Base-by-base conservation (phyloP, 257 asterid species). In the Penstemon newberryi region DNA sequence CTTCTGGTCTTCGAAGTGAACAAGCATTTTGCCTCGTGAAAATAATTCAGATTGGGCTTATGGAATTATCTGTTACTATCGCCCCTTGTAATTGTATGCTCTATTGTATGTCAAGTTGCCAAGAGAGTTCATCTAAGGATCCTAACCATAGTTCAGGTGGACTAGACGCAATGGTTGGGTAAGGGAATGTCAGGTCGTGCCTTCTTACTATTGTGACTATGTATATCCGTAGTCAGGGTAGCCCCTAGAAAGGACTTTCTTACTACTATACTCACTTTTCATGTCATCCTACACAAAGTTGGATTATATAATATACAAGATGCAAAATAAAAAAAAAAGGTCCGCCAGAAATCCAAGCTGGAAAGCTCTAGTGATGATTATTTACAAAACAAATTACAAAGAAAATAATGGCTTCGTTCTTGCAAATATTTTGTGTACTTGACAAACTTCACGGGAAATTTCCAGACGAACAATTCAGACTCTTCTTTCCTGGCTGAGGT, bases 271-370 rank as follows among this genome's bases (percentile, higher is more conserved):
- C 33, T 1, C 33, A 25, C 33, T 25, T 25, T 25, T 0, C 33
- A 25, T 2, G 33, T 25, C 33, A 25, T 25, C 33, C 33, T 25
- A 1, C 33, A 25, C 33, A 25, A 25, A 25, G 33, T 25, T 25
- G 33, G 33, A 25, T 25, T 25, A 25, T 25, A 25, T 25, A 25
- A 25, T 25, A 25, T 25, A 25, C 33, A 25, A 25, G 33, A 25
- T 25, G 25, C 39, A 59, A 10, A 45, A 53, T 58, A 65, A 55
- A 44, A 54, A 7, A 5, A 67, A 41, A 56, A 15, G 64, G 33
- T 25, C 36, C 65, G 47, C 49, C 12, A 56, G 60, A 70, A 47
- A 43, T 65, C 55, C 69, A 49, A 65, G 55, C 58, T 40, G 61
- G 70, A 73, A 38, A 60, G 39, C 33, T 25, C 33, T 25, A 25